Evolutionary conservation across 495 filamentous ascomycete species (phyloP).

Genomic region (Tuber umbilicatum): DNA sequence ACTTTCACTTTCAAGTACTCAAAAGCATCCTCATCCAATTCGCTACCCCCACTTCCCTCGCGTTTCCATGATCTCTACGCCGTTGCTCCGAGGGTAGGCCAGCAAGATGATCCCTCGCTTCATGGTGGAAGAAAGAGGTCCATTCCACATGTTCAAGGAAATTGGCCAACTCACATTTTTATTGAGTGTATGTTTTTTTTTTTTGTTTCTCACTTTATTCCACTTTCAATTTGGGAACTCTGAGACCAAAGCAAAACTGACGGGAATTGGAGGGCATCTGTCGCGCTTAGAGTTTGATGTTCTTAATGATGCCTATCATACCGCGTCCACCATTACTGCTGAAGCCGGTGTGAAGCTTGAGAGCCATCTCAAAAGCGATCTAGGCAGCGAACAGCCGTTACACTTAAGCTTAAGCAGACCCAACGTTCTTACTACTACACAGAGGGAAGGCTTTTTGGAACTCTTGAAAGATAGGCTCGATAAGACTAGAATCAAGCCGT

Average conservation of each 20-base stretch:
- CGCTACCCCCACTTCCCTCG: slow-evolving; percentile 73
- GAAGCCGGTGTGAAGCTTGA: slow-evolving; percentile 42
- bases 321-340: slow-evolving; percentile 36
- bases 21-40: slow-evolving; percentile 16
- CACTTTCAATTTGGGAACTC: not conserved
- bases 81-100: slow-evolving; percentile 64
- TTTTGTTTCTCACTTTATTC: slow-evolving; percentile 15
- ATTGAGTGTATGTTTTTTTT: slow-evolving; percentile 66
- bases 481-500: slow-evolving; percentile 41
- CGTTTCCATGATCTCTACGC: slow-evolving; percentile 87
- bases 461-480: slow-evolving; percentile 42
- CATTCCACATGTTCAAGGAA: slow-evolving; percentile 77
- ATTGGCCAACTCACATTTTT: slow-evolving; percentile 90
- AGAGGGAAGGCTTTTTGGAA: slow-evolving; percentile 58
- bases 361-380: slow-evolving; percentile 65
- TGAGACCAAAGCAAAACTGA: slow-evolving; percentile 40
- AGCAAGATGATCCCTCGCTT: slow-evolving; percentile 70
- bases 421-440: slow-evolving; percentile 57
- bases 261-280: slow-evolving; percentile 60
- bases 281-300: slow-evolving; percentile 50
- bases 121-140: slow-evolving; percentile 77
- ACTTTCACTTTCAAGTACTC: slow-evolving; percentile 15
- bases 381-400: slow-evolving; percentile 71
- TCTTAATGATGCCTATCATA: slow-evolving; percentile 50
- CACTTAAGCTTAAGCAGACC: slow-evolving; percentile 85